These are phyloP conservation scores for Cadophora luteo-olivacea DNA, from an alignment of 2,329 filamentous ascomycete genomes.

Conservation along the genomic window DNA sequence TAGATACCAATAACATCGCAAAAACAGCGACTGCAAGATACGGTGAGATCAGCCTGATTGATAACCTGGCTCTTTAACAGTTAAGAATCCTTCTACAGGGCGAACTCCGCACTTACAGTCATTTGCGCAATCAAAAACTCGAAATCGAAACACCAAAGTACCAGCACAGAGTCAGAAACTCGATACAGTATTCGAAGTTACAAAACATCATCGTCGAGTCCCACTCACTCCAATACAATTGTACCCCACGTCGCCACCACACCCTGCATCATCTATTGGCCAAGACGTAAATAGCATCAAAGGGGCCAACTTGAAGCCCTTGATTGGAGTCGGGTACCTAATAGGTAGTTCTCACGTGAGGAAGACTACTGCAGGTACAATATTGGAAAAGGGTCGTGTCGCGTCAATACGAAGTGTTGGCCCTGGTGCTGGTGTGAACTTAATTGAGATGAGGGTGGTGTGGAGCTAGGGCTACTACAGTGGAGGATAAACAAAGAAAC, in stretches of 20 bases:
- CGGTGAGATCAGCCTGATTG: too few species aligned
- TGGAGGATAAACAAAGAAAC: background rate
- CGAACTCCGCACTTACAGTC: too few species aligned
- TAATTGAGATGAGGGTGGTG: constrained; percentile 2
- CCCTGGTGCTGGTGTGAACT: constrained; percentile 3
- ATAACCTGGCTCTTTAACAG: too few species aligned
- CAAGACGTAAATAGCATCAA: constrained; percentile 9
- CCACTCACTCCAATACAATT: too few species aligned
- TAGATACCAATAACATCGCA: too few species aligned
- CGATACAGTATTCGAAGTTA: too few species aligned
- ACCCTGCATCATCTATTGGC: background rate
- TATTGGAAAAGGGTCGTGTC: constrained; percentile 4
- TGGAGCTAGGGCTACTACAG: background rate
- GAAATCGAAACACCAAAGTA: too few species aligned
- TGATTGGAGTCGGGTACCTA: background rate
- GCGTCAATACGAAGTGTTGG: constrained; percentile 14
- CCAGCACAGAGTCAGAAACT: too few species aligned
- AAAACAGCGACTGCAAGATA: too few species aligned
- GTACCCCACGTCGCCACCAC: background rate
- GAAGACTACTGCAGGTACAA: constrained; percentile 20
- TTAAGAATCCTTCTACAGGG: too few species aligned
- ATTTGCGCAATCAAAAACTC: too few species aligned
- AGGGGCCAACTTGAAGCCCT: background rate
- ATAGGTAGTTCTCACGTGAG: constrained; percentile 1
- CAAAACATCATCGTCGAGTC: background rate